Evolutionary conservation across 768 basidiomycete species (phyloP).

Genomic region (Chalciporus pseudorubinellus): DNA sequence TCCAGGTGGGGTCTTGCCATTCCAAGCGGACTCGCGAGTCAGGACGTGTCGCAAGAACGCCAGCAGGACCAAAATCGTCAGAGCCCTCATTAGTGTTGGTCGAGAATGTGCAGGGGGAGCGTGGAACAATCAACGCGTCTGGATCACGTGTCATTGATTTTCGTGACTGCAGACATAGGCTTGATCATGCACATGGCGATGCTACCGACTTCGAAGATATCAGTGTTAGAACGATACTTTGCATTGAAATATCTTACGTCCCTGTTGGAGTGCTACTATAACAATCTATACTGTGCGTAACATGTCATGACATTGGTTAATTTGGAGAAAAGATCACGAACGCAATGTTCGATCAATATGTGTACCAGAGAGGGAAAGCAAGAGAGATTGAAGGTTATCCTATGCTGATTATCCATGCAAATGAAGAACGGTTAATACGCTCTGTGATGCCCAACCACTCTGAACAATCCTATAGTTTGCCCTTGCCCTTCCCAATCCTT

Average conservation of each 20-base stretch:
- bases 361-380: conserved; percentile 2
- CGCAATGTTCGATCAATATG: conserved; percentile 26
- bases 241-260: conserved; percentile 12
- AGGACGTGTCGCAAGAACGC: conserved; percentile 4
- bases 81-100: neutral
- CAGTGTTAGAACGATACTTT: neutral
- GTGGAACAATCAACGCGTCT: conserved; percentile 1
- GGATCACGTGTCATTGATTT: conserved; percentile 27
- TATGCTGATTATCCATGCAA: conserved; percentile 29
- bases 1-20: conserved; percentile 53
- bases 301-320: conserved; percentile 28
- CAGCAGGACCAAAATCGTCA: conserved; percentile 6
- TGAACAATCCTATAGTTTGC: conserved; percentile 46
- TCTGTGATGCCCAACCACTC: conserved; percentile 16
- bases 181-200: no score
- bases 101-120: no score
- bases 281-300: conserved; percentile 34
- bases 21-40: conserved; percentile 58
- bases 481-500: conserved; percentile 59
- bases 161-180: no score
- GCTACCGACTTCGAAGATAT: no score
- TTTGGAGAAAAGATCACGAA: conserved; percentile 18
- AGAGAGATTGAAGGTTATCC: conserved; percentile 26
- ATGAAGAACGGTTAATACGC: conserved; percentile 21
- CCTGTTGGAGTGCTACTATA: conserved; percentile 29